A percentile compares a stretch with the other conserved stretches of the same genome.
Evolutionary conservation across 352 stramenopile genomes (phyloP).

Genomic region (Pythium inflatum): DNA sequence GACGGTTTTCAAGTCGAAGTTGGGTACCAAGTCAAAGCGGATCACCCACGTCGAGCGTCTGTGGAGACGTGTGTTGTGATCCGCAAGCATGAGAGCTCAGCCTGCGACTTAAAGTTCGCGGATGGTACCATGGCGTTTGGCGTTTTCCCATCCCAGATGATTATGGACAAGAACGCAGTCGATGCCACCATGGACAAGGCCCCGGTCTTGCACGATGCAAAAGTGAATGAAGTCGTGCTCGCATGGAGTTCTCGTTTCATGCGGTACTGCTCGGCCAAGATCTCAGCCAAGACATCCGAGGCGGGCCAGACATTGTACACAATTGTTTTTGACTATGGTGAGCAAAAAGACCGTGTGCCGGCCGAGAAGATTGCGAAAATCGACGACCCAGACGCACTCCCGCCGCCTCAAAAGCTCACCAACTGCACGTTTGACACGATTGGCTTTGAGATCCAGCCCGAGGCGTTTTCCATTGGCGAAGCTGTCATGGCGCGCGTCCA

Average conservation of each 20-base stretch:
- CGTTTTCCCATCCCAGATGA: constrained; percentile 82
- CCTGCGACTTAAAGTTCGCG: constrained; percentile 72
- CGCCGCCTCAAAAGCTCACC: constrained; percentile 64
- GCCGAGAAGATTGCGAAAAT: constrained; percentile 57
- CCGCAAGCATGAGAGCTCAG: constrained; percentile 57
- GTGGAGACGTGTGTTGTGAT: constrained; percentile 78
- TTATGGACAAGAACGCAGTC: constrained; percentile 46
- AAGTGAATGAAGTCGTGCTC: constrained; percentile 58
- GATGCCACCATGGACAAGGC: constrained; percentile 24
- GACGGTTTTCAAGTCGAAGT: constrained; percentile 52
- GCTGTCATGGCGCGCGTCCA: constrained; percentile 64
- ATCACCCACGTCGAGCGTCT: constrained; percentile 60
- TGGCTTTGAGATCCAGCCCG: constrained; percentile 66
- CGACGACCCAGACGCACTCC: constrained; percentile 57
- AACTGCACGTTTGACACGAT: constrained; percentile 82
- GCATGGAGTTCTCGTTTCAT: constrained; percentile 78
- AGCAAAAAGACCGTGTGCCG: constrained; percentile 55
- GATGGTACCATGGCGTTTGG: constrained; percentile 81
- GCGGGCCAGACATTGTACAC: constrained; percentile 41
- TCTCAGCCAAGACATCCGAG: constrained; percentile 21
- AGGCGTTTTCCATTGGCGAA: constrained; percentile 60
- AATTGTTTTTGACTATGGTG: constrained; percentile 76
- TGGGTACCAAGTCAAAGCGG: constrained; percentile 74
- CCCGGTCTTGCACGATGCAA: constrained; percentile 27
- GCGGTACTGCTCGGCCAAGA: constrained; percentile 52